Conservation (phyloP, 2,329 filamentous ascomycete genomes). For the Epichloe festucae region DNA sequence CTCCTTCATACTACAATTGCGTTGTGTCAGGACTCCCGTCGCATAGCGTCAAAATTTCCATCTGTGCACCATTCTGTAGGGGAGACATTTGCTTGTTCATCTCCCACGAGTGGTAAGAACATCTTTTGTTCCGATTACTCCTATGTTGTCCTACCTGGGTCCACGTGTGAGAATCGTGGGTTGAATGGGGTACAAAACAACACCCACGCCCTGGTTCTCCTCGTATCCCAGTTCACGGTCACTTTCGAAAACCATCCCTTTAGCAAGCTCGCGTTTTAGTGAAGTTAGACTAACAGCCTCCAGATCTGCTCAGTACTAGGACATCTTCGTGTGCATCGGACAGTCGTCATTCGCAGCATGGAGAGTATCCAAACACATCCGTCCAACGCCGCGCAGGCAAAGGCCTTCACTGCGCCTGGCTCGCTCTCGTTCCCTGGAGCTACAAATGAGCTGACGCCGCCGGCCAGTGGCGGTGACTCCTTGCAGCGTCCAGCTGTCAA, state of each 20-base stretch:
- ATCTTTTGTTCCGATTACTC: slow-evolving; percentile 5
- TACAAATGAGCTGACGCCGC: slow-evolving; percentile 70
- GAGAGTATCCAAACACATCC: slow-evolving; percentile 87
- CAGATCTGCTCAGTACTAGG: slow-evolving; percentile 21
- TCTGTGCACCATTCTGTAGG: slow-evolving; percentile 39
- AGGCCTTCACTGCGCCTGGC: slow-evolving; percentile 85
- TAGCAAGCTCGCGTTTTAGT: neutral
- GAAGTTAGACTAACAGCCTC: slow-evolving; percentile 2
- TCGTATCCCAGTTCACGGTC: neutral
- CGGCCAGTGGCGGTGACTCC: slow-evolving; percentile 54
- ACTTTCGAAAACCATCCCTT: neutral
- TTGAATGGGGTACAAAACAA: too few species aligned
- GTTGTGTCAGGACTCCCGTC: slow-evolving; percentile 11
- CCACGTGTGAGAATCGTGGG: too few species aligned
- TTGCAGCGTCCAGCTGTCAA: slow-evolving; percentile 25
- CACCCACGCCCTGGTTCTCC: too few species aligned
- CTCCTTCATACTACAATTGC: neutral
- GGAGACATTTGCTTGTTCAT: slow-evolving; percentile 99
- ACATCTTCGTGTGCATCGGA: slow-evolving; percentile 9
- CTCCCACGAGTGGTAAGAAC: slow-evolving; percentile 61
- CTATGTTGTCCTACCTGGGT: neutral
- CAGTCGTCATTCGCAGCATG: slow-evolving; percentile 41
- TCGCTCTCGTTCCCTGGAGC: slow-evolving; percentile 87
- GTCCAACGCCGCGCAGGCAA: slow-evolving; percentile 80
- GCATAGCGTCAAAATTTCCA: slow-evolving; percentile 11